These are phyloP conservation scores for Gossypium thurberi DNA, from an alignment of 345 rosid genomes.

Conservation along the genomic window DNA sequence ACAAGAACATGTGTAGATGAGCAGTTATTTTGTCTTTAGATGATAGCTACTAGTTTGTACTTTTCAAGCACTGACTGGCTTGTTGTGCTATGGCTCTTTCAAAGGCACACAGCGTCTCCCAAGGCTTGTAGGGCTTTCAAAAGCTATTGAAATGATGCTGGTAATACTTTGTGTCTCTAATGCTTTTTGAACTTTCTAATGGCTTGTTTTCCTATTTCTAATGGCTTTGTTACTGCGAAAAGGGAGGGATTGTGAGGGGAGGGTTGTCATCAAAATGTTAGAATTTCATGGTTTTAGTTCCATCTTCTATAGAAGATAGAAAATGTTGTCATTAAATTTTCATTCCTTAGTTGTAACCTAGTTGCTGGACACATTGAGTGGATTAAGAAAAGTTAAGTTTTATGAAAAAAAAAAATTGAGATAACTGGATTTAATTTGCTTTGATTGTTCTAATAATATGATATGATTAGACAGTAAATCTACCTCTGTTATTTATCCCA, in stretches of 20 bases:
- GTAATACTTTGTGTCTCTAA: conserved; percentile 27
- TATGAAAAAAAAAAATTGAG: not conserved
- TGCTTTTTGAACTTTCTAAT: not conserved
- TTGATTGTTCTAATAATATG: not conserved
- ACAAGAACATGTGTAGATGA: not conserved
- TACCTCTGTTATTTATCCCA: not conserved
- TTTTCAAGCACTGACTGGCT: conserved; percentile 10
- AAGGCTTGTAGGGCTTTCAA: conserved; percentile 81
- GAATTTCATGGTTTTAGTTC: not conserved
- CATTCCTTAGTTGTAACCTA: not conserved
- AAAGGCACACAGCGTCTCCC: conserved; percentile 98
- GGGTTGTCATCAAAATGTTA: not conserved
- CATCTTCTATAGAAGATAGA: not conserved
- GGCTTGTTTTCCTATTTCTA: not conserved
- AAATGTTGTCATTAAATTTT: not conserved
- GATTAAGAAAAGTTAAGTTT: not conserved
- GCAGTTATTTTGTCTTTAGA: conserved; percentile 1
- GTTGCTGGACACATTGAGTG: not conserved
- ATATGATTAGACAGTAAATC: not conserved
- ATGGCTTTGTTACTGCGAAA: not conserved
- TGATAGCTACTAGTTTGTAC: conserved; percentile 8
- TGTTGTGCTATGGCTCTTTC: conserved; percentile 12
- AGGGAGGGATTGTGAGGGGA: no score
- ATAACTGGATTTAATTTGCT: conserved; percentile 3
- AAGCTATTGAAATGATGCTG: conserved; percentile 83